phyloP scores from a whole-genome alignment of 1,284 basidiomycete species.

The Puccinia coronata region DNA sequence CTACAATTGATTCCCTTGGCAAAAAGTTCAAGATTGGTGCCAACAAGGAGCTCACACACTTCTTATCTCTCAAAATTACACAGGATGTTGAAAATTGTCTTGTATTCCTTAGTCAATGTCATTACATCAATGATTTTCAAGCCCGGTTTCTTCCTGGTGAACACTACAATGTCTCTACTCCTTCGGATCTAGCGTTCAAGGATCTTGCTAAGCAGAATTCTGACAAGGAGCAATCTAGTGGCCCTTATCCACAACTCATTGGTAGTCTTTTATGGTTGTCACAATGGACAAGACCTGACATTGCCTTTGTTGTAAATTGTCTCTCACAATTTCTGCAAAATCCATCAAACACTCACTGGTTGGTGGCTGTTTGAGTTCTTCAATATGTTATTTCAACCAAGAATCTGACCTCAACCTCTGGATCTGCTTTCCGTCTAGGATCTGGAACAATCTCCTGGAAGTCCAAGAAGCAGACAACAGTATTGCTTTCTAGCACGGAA shows the following conservation, averaged over 20 bases:
- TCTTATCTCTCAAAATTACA: constrained; percentile 11
- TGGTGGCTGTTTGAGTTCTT: not conserved
- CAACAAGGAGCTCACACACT: not conserved
- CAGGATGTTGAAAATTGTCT: not conserved
- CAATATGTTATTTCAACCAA: not conserved
- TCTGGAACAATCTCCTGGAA: no score
- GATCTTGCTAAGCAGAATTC: not conserved
- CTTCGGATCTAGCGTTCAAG: not conserved
- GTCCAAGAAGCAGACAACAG: not conserved
- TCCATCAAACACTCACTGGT: not conserved
- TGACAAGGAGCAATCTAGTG: not conserved
- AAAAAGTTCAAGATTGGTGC: constrained; percentile 1
- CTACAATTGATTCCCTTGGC: not conserved
- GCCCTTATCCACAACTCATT: not conserved
- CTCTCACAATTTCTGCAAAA: not conserved
- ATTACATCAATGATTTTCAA: not conserved
- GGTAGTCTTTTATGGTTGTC: not conserved
- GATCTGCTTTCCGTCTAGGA: not conserved
- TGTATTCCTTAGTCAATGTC: not conserved
- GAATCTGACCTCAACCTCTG: not conserved
- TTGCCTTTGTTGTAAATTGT: not conserved
- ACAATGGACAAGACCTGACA: constrained; percentile 1
- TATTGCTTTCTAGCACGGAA: not conserved
- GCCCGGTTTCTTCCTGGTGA: not conserved
- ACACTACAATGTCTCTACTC: not conserved